These are phyloP conservation scores for Pseudogymnoascus verrucosus DNA, from an alignment of 2,329 filamentous ascomycete species.

Conservation along the genomic window DNA sequence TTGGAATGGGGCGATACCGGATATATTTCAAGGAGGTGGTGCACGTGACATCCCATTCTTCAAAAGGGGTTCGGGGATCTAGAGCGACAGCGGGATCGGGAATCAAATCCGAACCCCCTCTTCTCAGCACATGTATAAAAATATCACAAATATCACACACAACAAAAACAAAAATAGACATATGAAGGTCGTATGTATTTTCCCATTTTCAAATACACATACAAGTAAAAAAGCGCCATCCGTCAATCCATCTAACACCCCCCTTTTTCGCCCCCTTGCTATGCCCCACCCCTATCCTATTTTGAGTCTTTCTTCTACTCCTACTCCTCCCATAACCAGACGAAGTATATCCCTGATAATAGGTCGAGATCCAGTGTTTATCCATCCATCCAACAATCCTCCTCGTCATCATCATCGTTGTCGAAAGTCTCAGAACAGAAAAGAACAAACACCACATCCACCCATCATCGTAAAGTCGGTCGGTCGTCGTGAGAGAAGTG, in stretches of 20 bases:
- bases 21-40: neutral
- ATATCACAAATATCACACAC: neutral
- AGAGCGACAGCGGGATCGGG: neutral
- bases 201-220: neutral
- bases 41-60: neutral
- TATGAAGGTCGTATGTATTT: neutral
- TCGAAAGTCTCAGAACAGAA: neutral
- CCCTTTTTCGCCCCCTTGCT: neutral
- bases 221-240: neutral
- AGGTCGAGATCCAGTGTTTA: neutral
- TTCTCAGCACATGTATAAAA: neutral
- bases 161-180: neutral
- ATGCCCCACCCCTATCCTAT: neutral
- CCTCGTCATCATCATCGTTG: neutral
- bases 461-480: neutral
- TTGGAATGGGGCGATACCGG: neutral
- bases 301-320: neutral
- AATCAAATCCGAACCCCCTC: neutral
- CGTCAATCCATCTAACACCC: neutral
- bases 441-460: neutral
- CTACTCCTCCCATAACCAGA: neutral
- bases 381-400: neutral
- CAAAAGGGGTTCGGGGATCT: neutral
- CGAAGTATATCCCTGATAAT: neutral
- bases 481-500: neutral